Base-by-base conservation (phyloP, 2,329 filamentous ascomycete genomes). In the Dendryphion nanum region DNA sequence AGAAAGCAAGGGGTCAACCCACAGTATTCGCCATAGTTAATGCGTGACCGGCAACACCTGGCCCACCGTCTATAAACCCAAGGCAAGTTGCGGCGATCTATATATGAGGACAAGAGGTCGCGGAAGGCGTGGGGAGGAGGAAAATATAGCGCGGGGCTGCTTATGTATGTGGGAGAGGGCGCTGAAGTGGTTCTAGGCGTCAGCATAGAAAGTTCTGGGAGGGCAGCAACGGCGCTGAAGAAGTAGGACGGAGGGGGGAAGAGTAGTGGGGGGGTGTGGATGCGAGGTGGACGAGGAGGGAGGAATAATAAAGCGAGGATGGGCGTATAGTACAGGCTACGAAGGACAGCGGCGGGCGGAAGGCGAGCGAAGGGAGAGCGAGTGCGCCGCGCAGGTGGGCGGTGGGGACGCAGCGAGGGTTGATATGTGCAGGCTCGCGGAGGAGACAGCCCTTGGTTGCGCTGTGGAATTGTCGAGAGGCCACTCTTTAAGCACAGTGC, bases 11-110 rank as follows among this genome's bases (percentile, higher is more conserved):
- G 15, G 37, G n/a, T n/a, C 26, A 33, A 57, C 59, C 34, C 47
- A 64, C 61, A 48, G 55, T 61, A 45, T 51, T 56, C 20, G 58
- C 39, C 51, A 60, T 57, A 43, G 49, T 49, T 41, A 61, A 57
- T 38, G 43, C 59, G 47, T 50, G 47, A 44, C 48, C 37, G 15
- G 40, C 45, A 26, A 45, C 44, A 32, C 42, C 45, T 18, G 50
- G 29, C 10, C 38, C 18, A 24, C 48, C 21, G 42, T 53, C 47
- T 45, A 55, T 55, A 33, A 41, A 32, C 45, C 33, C 26, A 16
- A 31, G 17, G 23, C 23, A 26, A 26, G 3, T 26, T n/a, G n/a
- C n/a, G n/a, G n/a, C n/a, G n/a, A n/a, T n/a, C n/a, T n/a, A n/a
- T n/a, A 26, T 26, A 10, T 26, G 23, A 26, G 23, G 3, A 26